These are phyloP conservation scores for Cercis canadensis DNA, from an alignment of 306 rosid species.

Conservation along the genomic window DNA sequence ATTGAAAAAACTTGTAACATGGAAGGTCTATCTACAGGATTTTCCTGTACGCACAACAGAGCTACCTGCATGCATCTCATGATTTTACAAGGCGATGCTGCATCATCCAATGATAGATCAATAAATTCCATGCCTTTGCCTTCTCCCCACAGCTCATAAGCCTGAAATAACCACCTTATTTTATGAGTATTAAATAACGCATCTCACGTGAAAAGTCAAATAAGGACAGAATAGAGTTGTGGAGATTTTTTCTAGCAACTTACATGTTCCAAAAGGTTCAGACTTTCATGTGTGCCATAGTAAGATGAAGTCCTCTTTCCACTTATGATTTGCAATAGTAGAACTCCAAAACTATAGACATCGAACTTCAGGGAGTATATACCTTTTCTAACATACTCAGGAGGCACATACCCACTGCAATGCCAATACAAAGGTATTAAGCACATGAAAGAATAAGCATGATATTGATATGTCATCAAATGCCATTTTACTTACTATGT, in stretches of 20 bases:
- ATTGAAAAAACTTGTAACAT: slow-evolving; percentile 51
- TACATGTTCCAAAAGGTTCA: slow-evolving; percentile 47
- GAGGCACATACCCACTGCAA: slow-evolving; percentile 51
- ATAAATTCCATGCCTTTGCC: slow-evolving; percentile 39
- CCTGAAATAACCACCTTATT: slow-evolving; percentile 17
- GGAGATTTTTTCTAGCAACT: not conserved
- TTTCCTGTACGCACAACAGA: slow-evolving; percentile 49
- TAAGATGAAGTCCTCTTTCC: slow-evolving; percentile 38
- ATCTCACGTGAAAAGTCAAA: not conserved
- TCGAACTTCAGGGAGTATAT: slow-evolving; percentile 40
- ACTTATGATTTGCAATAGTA: slow-evolving; percentile 50
- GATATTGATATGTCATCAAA: not conserved
- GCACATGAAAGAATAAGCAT: too few relatives aligned
- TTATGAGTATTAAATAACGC: not conserved
- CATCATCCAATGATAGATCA: slow-evolving; percentile 46
- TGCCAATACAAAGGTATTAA: not conserved
- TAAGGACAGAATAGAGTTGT: not conserved
- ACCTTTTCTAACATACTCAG: slow-evolving; percentile 44
- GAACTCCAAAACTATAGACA: too few relatives aligned
- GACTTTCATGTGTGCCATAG: slow-evolving; percentile 27
- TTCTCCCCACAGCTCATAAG: slow-evolving; percentile 43
- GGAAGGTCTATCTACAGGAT: slow-evolving; percentile 47
- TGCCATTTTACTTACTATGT: slow-evolving; percentile 41
- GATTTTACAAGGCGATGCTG: slow-evolving; percentile 33
- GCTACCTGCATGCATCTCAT: slow-evolving; percentile 51